A percentile compares a stretch with the other conserved stretches of the same genome.
phyloP scores from a whole-genome alignment of 352 stramenopile species.

The Globisporangium paroecandrum region DNA sequence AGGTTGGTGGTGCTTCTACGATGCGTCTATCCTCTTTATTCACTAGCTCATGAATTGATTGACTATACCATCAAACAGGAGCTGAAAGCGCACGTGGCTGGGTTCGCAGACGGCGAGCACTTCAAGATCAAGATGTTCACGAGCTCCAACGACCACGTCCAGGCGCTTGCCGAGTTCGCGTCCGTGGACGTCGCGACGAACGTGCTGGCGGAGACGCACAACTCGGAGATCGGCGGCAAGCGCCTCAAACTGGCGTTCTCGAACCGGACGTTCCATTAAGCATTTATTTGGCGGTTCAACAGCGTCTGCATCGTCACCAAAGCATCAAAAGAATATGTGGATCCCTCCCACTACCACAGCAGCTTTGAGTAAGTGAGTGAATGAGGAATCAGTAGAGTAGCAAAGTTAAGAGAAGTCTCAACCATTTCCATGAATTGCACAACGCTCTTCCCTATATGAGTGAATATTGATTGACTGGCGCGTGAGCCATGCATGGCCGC shows the following conservation, averaged over 20 bases:
- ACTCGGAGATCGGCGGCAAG: constrained; percentile 29
- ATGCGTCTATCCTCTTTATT: not conserved
- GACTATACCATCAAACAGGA: constrained; percentile 18
- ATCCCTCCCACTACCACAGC: not conserved
- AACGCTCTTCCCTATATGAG: not conserved
- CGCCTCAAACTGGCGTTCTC: constrained; percentile 63
- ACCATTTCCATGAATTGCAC: not conserved
- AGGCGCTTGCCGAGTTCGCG: constrained; percentile 52
- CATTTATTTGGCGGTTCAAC: no score
- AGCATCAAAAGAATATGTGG: no score
- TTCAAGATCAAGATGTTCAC: constrained; percentile 46
- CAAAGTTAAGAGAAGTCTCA: not conserved
- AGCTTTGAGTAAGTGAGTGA: not conserved
- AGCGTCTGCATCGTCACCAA: no score
- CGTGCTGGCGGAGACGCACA: constrained; percentile 50
- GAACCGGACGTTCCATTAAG: constrained; percentile 36
- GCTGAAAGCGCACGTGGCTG: constrained; percentile 31
- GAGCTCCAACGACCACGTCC: constrained; percentile 42
- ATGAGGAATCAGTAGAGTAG: not conserved
- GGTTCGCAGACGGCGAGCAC: constrained; percentile 37
- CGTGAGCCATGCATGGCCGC: no score
- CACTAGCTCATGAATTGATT: not conserved
- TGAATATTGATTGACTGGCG: not conserved
- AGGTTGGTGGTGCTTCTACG: constrained; percentile 19
- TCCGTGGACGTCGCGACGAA: constrained; percentile 49